Conservation (phyloP, 129 eudicot genomes). For the Flaveria bidentis region DNA sequence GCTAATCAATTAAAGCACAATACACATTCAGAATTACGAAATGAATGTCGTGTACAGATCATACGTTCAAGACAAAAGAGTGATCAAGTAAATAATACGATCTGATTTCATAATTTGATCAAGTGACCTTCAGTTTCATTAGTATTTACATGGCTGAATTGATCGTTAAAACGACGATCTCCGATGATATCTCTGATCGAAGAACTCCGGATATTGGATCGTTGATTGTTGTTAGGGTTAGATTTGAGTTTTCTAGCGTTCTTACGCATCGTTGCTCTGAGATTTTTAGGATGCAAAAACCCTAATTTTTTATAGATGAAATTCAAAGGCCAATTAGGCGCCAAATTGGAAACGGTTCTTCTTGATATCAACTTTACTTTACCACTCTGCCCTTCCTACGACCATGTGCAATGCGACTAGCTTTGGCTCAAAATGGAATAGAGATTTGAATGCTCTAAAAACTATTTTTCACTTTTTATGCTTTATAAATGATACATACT, state of each 20-base stretch:
- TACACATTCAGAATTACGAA: neutral
- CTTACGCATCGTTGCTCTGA: slow-evolving; percentile 31
- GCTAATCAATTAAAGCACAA: slow-evolving; percentile 8
- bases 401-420: no score
- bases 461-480: no score
- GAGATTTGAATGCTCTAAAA: no score
- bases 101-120: neutral
- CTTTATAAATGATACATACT: no score
- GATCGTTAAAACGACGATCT: slow-evolving; percentile 43
- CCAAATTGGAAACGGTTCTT: slow-evolving; percentile 28
- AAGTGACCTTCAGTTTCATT: slow-evolving; percentile 33
- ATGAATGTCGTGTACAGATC: neutral
- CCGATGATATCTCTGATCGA: slow-evolving; percentile 38
- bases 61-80: neutral
- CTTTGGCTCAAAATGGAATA: no score
- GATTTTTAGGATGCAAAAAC: slow-evolving; percentile 12
- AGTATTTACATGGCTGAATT: slow-evolving; percentile 28
- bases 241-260: slow-evolving; percentile 33
- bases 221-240: slow-evolving; percentile 17
- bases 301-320: slow-evolving; percentile 26
- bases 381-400: no score
- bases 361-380: neutral
- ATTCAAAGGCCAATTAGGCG: slow-evolving; percentile 31
- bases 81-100: neutral
- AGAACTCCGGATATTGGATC: slow-evolving; percentile 20